Conservation (phyloP, 257 asterid genomes). For the Verbascum thapsus region DNA sequence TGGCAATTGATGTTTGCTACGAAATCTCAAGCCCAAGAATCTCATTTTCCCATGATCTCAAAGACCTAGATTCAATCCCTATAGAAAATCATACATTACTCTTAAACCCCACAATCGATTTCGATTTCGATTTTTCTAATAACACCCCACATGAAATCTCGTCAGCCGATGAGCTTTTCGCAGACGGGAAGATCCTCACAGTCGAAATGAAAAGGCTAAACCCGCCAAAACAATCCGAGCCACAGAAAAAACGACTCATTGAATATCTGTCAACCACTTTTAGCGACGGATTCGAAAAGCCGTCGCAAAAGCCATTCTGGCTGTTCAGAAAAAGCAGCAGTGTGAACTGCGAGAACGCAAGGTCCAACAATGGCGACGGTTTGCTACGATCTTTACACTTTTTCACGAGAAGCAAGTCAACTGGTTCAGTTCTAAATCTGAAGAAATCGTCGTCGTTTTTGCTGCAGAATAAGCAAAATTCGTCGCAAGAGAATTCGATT, state of each 20-base stretch:
- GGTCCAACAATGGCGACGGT: conserved; percentile 17
- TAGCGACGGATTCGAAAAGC: conserved; percentile 31
- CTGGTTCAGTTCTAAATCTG: conserved; percentile 58
- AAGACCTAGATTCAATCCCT: conserved; percentile 39
- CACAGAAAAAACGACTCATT: conserved; percentile 48
- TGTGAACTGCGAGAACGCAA: conserved; percentile 38
- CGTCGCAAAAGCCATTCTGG: conserved; percentile 51
- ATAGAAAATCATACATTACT: conserved; percentile 33
- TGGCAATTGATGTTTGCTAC: conserved; percentile 56
- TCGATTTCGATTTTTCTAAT: conserved; percentile 45
- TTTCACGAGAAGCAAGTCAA: conserved; percentile 57
- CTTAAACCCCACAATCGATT: conserved; percentile 46
- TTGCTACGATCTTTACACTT: conserved; percentile 48
- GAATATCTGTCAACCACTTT: conserved; percentile 41
- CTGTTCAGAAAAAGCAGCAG: conserved; percentile 60
- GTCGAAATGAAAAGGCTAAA: conserved; percentile 39
- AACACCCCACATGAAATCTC: conserved; percentile 38
- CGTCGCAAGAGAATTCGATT: conserved; percentile 35
- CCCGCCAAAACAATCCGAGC: neutral
- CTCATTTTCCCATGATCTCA: conserved; percentile 59
- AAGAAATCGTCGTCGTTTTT: conserved; percentile 32
- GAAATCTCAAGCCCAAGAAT: conserved; percentile 59
- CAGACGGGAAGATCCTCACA: conserved; percentile 67
- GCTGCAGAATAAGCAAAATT: conserved; percentile 44
- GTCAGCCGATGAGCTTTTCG: conserved; percentile 63